These are phyloP conservation scores for Diplodia sapinea DNA, from an alignment of 2,329 filamentous ascomycete species.

Conservation along the genomic window DNA sequence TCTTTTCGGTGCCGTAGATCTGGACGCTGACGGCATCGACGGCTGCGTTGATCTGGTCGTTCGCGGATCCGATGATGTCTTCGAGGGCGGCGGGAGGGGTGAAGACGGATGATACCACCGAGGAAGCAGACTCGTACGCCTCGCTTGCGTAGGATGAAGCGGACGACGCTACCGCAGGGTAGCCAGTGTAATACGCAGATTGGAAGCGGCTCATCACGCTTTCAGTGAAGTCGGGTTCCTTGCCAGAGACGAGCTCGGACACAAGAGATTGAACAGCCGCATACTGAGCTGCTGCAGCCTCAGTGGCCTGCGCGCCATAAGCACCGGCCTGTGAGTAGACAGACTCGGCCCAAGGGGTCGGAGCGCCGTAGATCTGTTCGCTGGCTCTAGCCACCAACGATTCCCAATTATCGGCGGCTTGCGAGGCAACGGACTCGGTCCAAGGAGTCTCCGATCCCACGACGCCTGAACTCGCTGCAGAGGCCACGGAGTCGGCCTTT, in stretches of 20 bases:
- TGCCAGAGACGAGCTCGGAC: conserved; percentile 76
- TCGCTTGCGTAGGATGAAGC: conserved; percentile 61
- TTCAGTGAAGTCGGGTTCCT: conserved; percentile 81
- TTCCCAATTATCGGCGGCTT: conserved; percentile 69
- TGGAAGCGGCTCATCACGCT: conserved; percentile 76
- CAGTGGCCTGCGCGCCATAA: conserved; percentile 68
- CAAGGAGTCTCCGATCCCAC: conserved; percentile 35
- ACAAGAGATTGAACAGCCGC: conserved; percentile 73
- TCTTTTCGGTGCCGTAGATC: conserved; percentile 63
- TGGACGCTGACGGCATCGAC: conserved; percentile 64
- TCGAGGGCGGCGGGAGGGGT: conserved; percentile 65
- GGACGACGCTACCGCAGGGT: conserved; percentile 61
- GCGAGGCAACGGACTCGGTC: conserved; percentile 43
- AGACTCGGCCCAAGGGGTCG: conserved; percentile 57
- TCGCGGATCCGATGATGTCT: conserved; percentile 62
- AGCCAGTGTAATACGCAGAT: conserved; percentile 72
- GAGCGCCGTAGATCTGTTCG: conserved; percentile 71
- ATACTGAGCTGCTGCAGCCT: conserved; percentile 68
- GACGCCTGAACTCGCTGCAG: conserved; percentile 32
- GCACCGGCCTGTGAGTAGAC: conserved; percentile 59
- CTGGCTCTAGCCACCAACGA: conserved; percentile 68
- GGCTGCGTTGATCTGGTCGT: conserved; percentile 62
- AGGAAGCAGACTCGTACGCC: conserved; percentile 54
- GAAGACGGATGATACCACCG: conserved; percentile 56
- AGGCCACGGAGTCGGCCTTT: conserved; percentile 52